Conservation (phyloP, 495 filamentous ascomycete genomes). For the Tuber melanosporum region DNA sequence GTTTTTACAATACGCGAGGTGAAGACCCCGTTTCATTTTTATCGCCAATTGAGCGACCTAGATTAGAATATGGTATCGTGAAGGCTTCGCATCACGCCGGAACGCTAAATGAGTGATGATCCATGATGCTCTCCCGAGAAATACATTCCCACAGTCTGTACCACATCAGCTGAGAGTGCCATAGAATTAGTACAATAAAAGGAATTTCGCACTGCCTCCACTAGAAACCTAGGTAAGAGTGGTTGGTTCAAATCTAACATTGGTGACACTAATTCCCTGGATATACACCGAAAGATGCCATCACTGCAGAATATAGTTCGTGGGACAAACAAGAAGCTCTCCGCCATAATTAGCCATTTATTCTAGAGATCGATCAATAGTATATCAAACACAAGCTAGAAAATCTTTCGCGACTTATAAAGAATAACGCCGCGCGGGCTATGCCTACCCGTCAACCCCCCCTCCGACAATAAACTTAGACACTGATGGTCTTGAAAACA, state of each 20-base stretch:
- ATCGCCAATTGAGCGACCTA: neutral
- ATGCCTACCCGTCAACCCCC: neutral
- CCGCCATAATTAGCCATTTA: neutral
- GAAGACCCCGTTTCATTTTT: neutral
- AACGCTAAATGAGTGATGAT: neutral
- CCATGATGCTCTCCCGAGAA: neutral
- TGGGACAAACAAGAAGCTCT: neutral
- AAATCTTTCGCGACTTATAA: neutral
- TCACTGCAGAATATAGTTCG: neutral
- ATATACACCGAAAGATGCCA: neutral
- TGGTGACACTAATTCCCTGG: neutral
- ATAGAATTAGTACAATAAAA: neutral
- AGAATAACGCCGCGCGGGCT: neutral
- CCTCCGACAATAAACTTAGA: constrained; percentile 41
- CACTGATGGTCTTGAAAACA: constrained; percentile 63
- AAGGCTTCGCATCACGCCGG: neutral
- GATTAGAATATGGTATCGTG: neutral
- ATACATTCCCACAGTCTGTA: neutral
- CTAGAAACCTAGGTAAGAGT: neutral
- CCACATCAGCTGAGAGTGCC: neutral
- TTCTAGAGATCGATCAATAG: neutral
- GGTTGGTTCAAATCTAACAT: neutral
- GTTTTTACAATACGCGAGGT: neutral
- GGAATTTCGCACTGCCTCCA: neutral
- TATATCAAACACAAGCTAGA: neutral